phyloP scores from a whole-genome alignment of 164 flowering plant species.

The Vitis rupestris region DNA sequence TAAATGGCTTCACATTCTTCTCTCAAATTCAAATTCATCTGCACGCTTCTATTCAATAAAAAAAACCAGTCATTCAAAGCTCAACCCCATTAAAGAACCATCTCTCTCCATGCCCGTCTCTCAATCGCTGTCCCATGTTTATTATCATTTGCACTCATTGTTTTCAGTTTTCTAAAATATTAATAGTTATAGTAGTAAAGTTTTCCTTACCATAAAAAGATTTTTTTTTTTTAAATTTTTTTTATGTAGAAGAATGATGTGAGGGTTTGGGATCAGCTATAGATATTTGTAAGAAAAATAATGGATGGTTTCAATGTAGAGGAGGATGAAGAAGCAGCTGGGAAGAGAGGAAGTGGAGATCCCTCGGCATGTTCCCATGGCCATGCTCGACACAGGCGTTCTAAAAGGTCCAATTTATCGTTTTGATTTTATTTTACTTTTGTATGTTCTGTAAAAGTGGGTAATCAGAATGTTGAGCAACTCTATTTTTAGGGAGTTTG shows the following conservation, averaged over 20 bases:
- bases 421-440: not conserved
- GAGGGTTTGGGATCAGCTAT: slow-evolving; percentile 6
- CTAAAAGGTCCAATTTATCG: slow-evolving; percentile 48
- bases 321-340: slow-evolving; percentile 19
- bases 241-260: slow-evolving; percentile 2
- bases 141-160: no score
- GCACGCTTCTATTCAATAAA: not conserved
- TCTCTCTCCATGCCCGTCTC: slow-evolving; percentile 1
- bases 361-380: slow-evolving; percentile 17
- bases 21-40: not conserved
- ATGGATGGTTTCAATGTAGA: slow-evolving; percentile 36
- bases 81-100: slow-evolving; percentile 12
- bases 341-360: slow-evolving; percentile 21
- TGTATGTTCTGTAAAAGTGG: no score
- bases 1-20: slow-evolving; percentile 6
- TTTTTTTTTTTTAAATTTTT: not conserved
- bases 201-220: no score
- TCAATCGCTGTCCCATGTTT: not conserved
- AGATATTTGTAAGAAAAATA: slow-evolving; percentile 1
- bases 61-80: not conserved
- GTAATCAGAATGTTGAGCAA: no score
- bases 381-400: slow-evolving; percentile 54
- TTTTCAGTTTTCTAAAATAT: no score
- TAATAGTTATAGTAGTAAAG: no score
- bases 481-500: no score